Conservation (phyloP, 805 yeast genomes). For the Teunomyces gatunensis region DNA sequence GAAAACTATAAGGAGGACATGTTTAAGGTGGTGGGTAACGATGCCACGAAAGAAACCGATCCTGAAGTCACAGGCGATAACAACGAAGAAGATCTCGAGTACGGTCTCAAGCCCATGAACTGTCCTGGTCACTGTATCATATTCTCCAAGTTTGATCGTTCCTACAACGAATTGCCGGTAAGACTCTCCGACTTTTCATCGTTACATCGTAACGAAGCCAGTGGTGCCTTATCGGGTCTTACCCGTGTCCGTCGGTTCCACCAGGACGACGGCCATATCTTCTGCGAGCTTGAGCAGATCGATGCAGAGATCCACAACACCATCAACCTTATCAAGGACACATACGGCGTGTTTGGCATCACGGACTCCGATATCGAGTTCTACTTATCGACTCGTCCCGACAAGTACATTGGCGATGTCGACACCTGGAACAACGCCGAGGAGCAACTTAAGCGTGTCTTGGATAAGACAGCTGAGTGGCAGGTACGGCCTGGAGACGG, state of each 20-base stretch:
- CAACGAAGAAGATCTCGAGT: conserved; percentile 33
- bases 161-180: conserved; percentile 83
- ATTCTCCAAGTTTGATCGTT: conserved; percentile 69
- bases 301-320: conserved; percentile 69
- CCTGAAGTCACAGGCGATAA: conserved; percentile 10
- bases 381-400: conserved; percentile 84
- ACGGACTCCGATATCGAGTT: conserved; percentile 48
- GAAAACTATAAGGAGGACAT: conserved; percentile 89
- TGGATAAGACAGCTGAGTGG: conserved; percentile 62
- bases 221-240: conserved; percentile 90
- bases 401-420: conserved; percentile 71
- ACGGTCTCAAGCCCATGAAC: conserved; percentile 92
- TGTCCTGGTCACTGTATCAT: conserved; percentile 94
- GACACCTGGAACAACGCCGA: conserved; percentile 87
- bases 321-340: conserved; percentile 67
- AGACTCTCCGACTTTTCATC: conserved; percentile 87
- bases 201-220: conserved; percentile 89
- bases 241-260: conserved; percentile 94
- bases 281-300: conserved; percentile 79
- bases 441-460: conserved; percentile 53
- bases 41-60: conserved; percentile 26
- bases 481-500: conserved; percentile 88
- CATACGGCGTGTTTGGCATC: conserved; percentile 69
- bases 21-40: conserved; percentile 78
- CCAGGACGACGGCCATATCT: conserved; percentile 97